Evolutionary conservation across 1,284 basidiomycete genomes (phyloP), one percentile per base, ranked within the genome.

Genomic region (Xerocomus minutiporus): DNA sequence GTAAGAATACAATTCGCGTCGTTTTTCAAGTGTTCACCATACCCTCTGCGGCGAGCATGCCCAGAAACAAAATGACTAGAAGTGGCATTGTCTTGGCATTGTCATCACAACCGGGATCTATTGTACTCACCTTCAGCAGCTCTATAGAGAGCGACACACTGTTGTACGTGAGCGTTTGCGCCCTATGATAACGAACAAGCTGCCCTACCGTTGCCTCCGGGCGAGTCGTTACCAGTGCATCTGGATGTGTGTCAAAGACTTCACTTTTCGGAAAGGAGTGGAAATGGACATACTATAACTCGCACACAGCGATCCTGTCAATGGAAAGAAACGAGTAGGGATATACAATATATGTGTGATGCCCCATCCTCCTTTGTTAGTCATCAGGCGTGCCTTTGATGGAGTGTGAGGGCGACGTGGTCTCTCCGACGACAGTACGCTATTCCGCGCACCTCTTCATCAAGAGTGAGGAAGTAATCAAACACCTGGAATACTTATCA

Each of bases 391-490:
- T 26, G 40, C 52, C 52, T 53, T 40, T 17, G 9, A 17, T 28
- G n/a, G 20, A 17, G n/a, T 5, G 20, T 46, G 12, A 39, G 20
- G 20, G 8, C 4, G 46, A 7, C 13, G 5, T 28, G 40, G 9
- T n/a, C 26, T 7, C 17, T 31, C 6, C 25, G 28, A 8, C 8
- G 9, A 40, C 6, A 8, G 13, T 12, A 7, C 5, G 15, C 13
- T 29, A 5, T 31, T 26, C 4, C 8, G 5, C 29, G 9, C n/a
- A 52, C 53, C 43, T 57, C 54, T 53, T 57, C 43, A 8, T 57
- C 42, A 38, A 57, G 13, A 11, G 55, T 53, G 38, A 55, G 48
- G 8, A 55, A 13, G 34, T 57, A 57, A 39, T 57, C 55, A 12
- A 57, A 8, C 29, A 43, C 25, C 54, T 57, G 38, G 23, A 15